Conservation (phyloP, 2,329 filamentous ascomycete species). For the Ceratocystis cacaofunesta region DNA sequence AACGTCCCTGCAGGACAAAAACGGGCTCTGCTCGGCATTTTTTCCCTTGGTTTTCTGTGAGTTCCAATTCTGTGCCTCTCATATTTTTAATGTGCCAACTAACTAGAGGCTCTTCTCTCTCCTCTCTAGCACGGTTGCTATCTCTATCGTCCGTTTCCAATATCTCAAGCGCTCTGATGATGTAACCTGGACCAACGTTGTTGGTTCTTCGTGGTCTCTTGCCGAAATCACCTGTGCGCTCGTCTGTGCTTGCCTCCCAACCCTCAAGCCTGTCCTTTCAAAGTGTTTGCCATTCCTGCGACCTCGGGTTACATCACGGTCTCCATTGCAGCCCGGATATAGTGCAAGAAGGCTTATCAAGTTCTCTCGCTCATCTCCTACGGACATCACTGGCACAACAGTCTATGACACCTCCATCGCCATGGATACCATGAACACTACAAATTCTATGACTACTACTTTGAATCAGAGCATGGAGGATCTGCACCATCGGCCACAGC, state of each 20-base stretch:
- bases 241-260: slow-evolving; percentile 20
- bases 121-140: slow-evolving; percentile 18
- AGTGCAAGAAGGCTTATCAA: neutral
- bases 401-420: neutral
- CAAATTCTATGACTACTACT: neutral
- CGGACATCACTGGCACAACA: neutral
- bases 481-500: neutral
- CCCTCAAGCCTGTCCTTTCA: slow-evolving; percentile 20
- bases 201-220: slow-evolving; percentile 20
- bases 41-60: slow-evolving; percentile 23
- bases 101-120: neutral
- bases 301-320: neutral
- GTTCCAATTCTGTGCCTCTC: neutral
- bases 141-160: slow-evolving; percentile 20
- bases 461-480: neutral
- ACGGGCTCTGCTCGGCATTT: slow-evolving; percentile 21
- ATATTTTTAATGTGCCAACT: neutral
- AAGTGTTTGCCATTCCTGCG: slow-evolving; percentile 20
- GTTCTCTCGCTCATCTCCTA: neutral
- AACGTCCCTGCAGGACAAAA: slow-evolving; percentile 20
- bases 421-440: neutral
- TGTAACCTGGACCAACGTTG: slow-evolving; percentile 20
- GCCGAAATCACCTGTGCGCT: slow-evolving; percentile 20
- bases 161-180: slow-evolving; percentile 18
- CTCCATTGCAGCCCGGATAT: neutral